Percentiles rank a stretch among this genome's conserved stretches.
Conservation (phyloP, 2,329 filamentous ascomycete species). For the Exophiala bonariae region DNA sequence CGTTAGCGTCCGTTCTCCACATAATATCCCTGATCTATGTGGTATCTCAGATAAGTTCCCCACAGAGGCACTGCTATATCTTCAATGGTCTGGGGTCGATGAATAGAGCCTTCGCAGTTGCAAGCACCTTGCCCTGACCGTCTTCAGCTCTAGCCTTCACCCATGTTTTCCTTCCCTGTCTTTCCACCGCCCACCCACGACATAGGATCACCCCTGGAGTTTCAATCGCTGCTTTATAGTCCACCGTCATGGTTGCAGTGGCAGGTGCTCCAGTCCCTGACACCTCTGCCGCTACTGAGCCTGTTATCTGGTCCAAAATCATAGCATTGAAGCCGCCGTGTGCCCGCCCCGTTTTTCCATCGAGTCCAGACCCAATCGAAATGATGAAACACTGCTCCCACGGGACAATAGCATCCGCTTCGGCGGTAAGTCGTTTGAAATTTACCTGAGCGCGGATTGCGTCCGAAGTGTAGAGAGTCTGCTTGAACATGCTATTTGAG, state of each 20-base stretch:
- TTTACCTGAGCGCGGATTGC: slow-evolving; percentile 17
- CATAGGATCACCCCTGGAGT: slow-evolving; percentile 18
- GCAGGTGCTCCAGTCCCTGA: slow-evolving; percentile 12
- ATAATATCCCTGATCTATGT: no score
- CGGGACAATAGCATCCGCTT: slow-evolving; percentile 8
- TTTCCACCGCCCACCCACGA: slow-evolving; percentile 16
- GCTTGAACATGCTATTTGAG: slow-evolving; percentile 19
- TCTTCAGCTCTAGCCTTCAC: slow-evolving; percentile 17
- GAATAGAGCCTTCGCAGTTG: slow-evolving; percentile 18
- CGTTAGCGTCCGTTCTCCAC: no score
- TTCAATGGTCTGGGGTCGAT: slow-evolving; percentile 4
- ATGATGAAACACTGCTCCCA: slow-evolving; percentile 17
- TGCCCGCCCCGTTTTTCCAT: slow-evolving; percentile 18
- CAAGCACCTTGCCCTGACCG: slow-evolving; percentile 11
- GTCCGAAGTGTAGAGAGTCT: slow-evolving; percentile 14
- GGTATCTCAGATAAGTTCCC: no score
- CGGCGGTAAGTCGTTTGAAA: slow-evolving; percentile 10
- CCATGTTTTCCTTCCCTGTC: slow-evolving; percentile 20
- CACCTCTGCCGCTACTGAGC: slow-evolving; percentile 3
- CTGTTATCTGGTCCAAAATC: slow-evolving; percentile 21
- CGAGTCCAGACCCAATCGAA: slow-evolving; percentile 16
- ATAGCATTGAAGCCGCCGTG: slow-evolving; percentile 22
- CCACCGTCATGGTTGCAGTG: slow-evolving; percentile 22
- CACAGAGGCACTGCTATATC: no score
- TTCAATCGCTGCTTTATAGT: slow-evolving; percentile 20